Conservation (phyloP, 345 rosid species). For the Lepidium aucheri region DNA sequence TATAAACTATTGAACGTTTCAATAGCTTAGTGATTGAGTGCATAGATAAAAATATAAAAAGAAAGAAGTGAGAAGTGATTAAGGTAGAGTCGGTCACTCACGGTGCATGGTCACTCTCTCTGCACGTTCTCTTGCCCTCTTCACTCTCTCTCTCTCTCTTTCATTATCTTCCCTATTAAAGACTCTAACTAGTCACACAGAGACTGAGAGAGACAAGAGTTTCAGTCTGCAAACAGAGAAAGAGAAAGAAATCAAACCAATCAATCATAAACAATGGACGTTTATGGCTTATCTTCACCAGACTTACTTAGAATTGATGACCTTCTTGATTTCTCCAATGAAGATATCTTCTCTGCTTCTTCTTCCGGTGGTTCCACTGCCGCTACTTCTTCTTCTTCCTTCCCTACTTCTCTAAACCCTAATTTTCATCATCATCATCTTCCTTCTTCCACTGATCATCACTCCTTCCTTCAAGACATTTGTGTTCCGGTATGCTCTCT, state of each 20-base stretch:
- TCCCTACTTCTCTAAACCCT: constrained; percentile 17
- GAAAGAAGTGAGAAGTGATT: constrained; percentile 1
- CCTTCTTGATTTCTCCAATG: constrained; percentile 42
- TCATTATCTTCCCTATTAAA: constrained; percentile 22
- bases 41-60: background rate
- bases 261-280: constrained; percentile 36
- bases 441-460: constrained; percentile 18
- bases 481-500: constrained; percentile 46
- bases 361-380: constrained; percentile 26
- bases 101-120: constrained; percentile 38
- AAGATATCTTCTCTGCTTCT: constrained; percentile 31
- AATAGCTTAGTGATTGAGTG: background rate
- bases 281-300: constrained; percentile 32
- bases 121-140: constrained; percentile 34
- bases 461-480: constrained; percentile 49
- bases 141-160: constrained; percentile 4
- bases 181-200: constrained; percentile 9
- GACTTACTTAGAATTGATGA: constrained; percentile 28
- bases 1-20: no score
- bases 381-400: constrained; percentile 23
- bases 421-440: constrained; percentile 45
- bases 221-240: background rate
- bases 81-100: constrained; percentile 25
- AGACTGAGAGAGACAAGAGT: constrained; percentile 8
- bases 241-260: background rate